Conservation (phyloP, 495 filamentous ascomycete species). For the Penicillium crystallinum region DNA sequence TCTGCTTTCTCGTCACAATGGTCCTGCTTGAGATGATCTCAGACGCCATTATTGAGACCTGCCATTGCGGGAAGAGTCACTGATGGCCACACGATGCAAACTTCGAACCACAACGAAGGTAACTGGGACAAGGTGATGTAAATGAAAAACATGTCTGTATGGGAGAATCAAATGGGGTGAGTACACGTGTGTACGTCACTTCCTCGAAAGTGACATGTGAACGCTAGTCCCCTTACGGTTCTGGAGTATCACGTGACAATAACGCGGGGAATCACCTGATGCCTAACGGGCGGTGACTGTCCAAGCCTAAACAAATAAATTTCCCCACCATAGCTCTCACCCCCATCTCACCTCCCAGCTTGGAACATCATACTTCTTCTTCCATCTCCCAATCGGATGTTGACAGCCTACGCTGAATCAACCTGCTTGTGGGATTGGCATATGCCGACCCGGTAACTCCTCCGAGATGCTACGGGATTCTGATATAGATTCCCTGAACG, state of each 20-base stretch:
- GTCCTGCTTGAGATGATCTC: too few species aligned
- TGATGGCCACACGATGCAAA: too few species aligned
- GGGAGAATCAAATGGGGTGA: too few species aligned
- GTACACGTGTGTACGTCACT: too few species aligned
- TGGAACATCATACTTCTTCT: background rate
- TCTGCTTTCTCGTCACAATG: too few species aligned
- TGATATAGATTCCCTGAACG: slow-evolving; percentile 33
- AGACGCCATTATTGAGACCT: too few species aligned
- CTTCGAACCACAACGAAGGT: too few species aligned
- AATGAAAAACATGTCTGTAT: too few species aligned
- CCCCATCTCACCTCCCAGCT: background rate
- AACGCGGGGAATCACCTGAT: slow-evolving; percentile 7
- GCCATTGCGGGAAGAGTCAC: too few species aligned
- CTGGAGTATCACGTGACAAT: background rate
- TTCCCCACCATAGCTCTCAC: slow-evolving; percentile 4
- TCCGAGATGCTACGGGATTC: slow-evolving; percentile 35
- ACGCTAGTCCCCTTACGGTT: too few species aligned
- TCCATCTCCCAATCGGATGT: slow-evolving; percentile 12
- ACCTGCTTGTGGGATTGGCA: slow-evolving; percentile 16
- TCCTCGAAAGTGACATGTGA: too few species aligned
- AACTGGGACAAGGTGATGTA: too few species aligned
- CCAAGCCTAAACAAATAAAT: slow-evolving; percentile 16
- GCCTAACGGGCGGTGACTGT: slow-evolving; percentile 7
- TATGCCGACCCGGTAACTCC: slow-evolving; percentile 16
- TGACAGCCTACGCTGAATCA: background rate